Evolutionary conservation across 1,139 yeast genomes (phyloP).

Genomic region (Pichia sp.): DNA sequence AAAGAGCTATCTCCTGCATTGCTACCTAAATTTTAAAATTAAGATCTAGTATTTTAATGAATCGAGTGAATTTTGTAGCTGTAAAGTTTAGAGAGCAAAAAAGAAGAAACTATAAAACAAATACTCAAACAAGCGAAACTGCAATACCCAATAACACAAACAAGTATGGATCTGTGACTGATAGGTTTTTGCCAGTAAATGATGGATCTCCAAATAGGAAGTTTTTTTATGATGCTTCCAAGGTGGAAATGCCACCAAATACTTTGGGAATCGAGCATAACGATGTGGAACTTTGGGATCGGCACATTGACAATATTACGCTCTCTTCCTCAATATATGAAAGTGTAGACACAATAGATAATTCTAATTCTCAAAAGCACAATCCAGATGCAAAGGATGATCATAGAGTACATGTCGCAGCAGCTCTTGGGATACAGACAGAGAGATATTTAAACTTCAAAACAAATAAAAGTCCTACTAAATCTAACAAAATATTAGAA

Average conservation of each 20-base stretch:
- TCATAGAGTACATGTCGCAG: conserved; percentile 33
- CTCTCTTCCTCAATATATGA: too few relatives aligned
- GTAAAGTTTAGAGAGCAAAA: neutral
- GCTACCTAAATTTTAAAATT: too few relatives aligned
- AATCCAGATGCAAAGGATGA: neutral
- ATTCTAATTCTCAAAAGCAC: too few relatives aligned
- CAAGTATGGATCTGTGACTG: conserved; percentile 21
- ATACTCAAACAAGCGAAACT: neutral
- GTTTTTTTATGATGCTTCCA: conserved; percentile 3
- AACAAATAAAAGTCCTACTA: conserved; percentile 20
- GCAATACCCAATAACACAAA: conserved; percentile 10
- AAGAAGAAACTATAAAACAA: neutral
- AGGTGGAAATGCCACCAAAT: too few relatives aligned
- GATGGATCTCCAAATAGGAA: conserved; percentile 9
- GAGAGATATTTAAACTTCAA: conserved; percentile 33
- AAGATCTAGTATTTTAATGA: neutral
- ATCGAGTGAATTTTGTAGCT: neutral
- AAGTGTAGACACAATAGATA: neutral
- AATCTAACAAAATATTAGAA: conserved; percentile 11
- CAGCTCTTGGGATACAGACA: conserved; percentile 40
- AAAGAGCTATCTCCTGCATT: too few relatives aligned
- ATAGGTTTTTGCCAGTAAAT: conserved; percentile 23
- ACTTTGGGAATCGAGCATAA: too few relatives aligned
- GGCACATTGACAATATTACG: too few relatives aligned
- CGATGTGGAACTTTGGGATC: too few relatives aligned